These are phyloP conservation scores for Iris macrosiphon DNA, from an alignment of 106 monocot species.

Conservation along the genomic window DNA sequence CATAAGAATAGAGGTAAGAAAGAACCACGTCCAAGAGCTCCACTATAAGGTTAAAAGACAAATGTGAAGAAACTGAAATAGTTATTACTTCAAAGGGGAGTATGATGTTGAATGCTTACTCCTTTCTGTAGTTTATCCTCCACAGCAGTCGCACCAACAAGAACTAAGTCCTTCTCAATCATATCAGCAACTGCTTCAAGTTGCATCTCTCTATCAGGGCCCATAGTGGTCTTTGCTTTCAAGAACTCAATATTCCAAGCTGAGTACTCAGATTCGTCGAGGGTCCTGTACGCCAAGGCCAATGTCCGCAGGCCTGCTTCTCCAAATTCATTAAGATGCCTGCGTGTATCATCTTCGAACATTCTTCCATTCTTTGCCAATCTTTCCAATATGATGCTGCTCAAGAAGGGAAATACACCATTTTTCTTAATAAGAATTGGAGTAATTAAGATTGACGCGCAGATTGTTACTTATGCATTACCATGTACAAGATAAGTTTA, in stretches of 20 bases:
- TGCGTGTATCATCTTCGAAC: conserved; percentile 28
- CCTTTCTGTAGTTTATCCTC: conserved; percentile 63
- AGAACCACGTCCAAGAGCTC: too few species aligned
- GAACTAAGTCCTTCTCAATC: conserved; percentile 48
- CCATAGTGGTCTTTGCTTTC: conserved; percentile 45
- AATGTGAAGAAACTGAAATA: too few species aligned
- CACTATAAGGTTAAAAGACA: conserved; percentile 12
- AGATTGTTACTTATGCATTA: background rate
- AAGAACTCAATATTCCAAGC: conserved; percentile 35
- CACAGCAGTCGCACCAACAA: conserved; percentile 63
- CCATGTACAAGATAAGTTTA: background rate
- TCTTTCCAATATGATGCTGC: conserved; percentile 58
- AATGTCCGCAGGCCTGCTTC: conserved; percentile 58
- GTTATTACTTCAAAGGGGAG: too few species aligned
- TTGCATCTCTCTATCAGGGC: conserved; percentile 39
- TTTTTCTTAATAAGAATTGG: background rate
- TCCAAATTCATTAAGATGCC: conserved; percentile 52
- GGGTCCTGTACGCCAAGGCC: conserved; percentile 42
- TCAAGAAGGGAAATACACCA: background rate
- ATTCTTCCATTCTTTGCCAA: conserved; percentile 36
- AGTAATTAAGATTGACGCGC: background rate
- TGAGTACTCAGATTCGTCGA: conserved; percentile 42
- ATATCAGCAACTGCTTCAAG: conserved; percentile 40
- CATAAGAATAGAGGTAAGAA: too few species aligned
- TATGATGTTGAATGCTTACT: conserved; percentile 15